Evolutionary conservation across 148 eudicot genomes (phyloP), one percentile per base, ranked within the genome.

Genomic region (Vaccinium macrocarpon): DNA sequence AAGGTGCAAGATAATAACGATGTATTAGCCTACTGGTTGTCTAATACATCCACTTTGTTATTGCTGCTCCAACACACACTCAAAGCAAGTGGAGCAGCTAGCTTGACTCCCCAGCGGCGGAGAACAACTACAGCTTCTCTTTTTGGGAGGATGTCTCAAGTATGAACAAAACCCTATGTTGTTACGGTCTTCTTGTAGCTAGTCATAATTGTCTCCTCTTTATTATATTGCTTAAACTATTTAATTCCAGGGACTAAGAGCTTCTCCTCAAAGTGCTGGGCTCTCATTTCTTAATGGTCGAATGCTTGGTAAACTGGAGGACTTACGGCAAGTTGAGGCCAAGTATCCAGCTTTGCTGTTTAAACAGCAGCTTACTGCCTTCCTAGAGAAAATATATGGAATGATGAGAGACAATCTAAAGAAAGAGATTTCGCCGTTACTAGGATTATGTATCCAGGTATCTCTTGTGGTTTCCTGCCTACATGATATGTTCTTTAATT

Each of bases 281-380:
- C 87, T 92, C 61, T 89, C 99, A 56, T 92, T 96, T 84, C 91
- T 94, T 51, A 93, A 92, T 87, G 93, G 97, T 57, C 91, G 97
- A 52, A 81, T 87, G 82, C 90, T 90, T 76, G 90, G 91, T 84
- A 93, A 90, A 89, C 76, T 88, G 84, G 97, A 97, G 62, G 96
- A 93, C 86, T 87, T 93, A 83, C 93, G 94, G 35, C 99, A 92
- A 88, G 98, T 97, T 84, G 99, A 95, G 80, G 99, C 99, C 87
- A 97, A 97, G 83, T 97, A 97, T 91, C 99, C 98, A 71, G 98
- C 99, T 79, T 89, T 95, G 87, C 87, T 97, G 82, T 97, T 97
- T 84, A 97, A 97, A 85, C 98, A 97, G 89, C 99, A 95, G 83
- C 95, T 97, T 61, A 95, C 97, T 87, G 99, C 99, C 64, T 97